Base-by-base conservation (phyloP, 1,284 basidiomycete genomes). In the Melampsora americana region DNA sequence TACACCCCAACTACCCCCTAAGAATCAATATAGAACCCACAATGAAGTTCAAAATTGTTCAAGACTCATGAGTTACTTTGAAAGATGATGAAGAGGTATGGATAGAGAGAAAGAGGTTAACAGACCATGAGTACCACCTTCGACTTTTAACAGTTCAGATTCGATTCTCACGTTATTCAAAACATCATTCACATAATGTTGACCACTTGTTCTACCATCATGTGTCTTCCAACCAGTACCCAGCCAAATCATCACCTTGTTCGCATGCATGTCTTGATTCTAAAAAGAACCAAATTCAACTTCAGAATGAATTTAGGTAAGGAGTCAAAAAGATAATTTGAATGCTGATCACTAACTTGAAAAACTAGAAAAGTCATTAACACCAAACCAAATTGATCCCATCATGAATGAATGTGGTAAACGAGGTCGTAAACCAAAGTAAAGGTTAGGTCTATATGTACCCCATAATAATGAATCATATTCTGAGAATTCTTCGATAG, bases 331-430 rank as follows among this genome's bases (percentile, higher is more conserved):
- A 14, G n/a, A 46, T 28, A 1, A 66, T n/a, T 69, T 69, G 71
- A 39, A n/a, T n/a, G n/a, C n/a, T n/a, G n/a, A n/a, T n/a, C 42
- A 78, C 79, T 72, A 60, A 79, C 81, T 79, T 35, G 79, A 66
- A n/a, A 81, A 78, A 20, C 82, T 80, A 23, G 88, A 85, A 81
- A 88, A 94, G 83, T 94, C 87, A 64, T 91, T 88, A 5, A 90
- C 89, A 30, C 92, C 91, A 83, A 91, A 92, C 93, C 94, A 97
- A 83, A 95, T 88, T 56, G 97, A 87, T 48, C 94, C 95, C 2
- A 91, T 92, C 88, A 95, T 88, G 35, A 96, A 86, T 16, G 92
- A 93, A 79, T 92, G 88, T 0, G 94, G 92, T 77, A 92, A 84
- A 61, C 89, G 87, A 26, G 94, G 91, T 62, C 92, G 86, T 69